These are phyloP conservation scores for Alternaria ventricosa DNA, from an alignment of 2,329 filamentous ascomycete genomes.

Conservation along the genomic window DNA sequence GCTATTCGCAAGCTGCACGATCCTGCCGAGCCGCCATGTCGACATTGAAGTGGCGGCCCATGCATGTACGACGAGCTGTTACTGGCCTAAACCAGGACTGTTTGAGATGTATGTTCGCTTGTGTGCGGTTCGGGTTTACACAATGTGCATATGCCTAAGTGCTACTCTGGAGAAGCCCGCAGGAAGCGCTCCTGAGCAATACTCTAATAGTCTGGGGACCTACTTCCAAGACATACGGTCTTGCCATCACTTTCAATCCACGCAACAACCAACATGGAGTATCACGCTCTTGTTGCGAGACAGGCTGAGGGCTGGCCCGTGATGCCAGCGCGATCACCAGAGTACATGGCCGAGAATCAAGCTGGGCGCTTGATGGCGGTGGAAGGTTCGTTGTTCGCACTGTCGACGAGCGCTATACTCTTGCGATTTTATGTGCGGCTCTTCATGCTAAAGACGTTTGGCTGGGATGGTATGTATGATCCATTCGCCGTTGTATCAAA, in stretches of 20 bases:
- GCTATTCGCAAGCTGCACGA: conserved; percentile 3
- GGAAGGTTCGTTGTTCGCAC: conserved; percentile 46
- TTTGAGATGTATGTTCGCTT: neutral
- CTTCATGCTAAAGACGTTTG: conserved; percentile 30
- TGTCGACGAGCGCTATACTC: conserved; percentile 32
- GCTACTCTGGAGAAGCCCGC: neutral
- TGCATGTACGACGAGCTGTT: conserved; percentile 13
- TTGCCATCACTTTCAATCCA: neutral
- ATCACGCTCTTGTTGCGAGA: conserved; percentile 11
- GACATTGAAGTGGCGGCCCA: conserved; percentile 16
- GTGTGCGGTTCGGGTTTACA: conserved; percentile 3
- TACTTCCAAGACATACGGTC: neutral
- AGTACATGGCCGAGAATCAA: conserved; percentile 47
- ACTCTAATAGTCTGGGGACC: conserved; percentile 3
- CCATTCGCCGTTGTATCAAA: neutral
- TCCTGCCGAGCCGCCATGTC: conserved; percentile 4
- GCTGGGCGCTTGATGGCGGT: conserved; percentile 49
- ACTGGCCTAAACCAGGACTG: conserved; percentile 4
- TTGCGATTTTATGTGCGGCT: conserved; percentile 28
- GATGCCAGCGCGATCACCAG: conserved; percentile 23
- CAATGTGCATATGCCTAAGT: conserved; percentile 2
- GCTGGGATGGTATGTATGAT: conserved; percentile 24
- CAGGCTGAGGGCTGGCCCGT: conserved; percentile 13
- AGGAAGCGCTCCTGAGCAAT: neutral
- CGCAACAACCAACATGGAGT: conserved; percentile 4